phyloP scores from a whole-genome alignment of 495 filamentous ascomycete genomes.

The Glonium stellatum region DNA sequence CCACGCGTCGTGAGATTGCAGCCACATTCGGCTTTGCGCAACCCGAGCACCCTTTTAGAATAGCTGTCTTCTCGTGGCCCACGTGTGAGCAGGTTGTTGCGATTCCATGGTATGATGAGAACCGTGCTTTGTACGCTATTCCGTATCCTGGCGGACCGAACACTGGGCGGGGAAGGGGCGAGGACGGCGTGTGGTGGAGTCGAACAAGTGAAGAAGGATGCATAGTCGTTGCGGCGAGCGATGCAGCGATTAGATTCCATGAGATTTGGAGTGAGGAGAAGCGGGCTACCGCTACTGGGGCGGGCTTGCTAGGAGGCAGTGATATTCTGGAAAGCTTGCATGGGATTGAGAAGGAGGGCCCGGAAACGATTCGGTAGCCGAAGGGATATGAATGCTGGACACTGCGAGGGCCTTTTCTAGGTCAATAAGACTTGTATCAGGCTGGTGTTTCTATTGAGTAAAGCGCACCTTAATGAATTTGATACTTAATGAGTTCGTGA shows the following conservation, averaged over 20 bases:
- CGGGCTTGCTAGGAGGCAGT: slow-evolving; percentile 74
- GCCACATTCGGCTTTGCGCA: slow-evolving; percentile 95
- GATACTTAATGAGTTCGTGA: no score
- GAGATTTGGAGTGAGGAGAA: slow-evolving; percentile 75
- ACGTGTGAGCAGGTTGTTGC: slow-evolving; percentile 81
- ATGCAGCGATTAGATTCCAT: slow-evolving; percentile 92
- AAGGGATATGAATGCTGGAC: background rate
- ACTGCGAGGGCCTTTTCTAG: background rate
- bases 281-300: slow-evolving; percentile 48
- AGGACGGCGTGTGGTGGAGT: slow-evolving; percentile 47
- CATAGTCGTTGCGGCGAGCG: slow-evolving; percentile 88
- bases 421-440: no score
- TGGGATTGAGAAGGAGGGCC: slow-evolving; percentile 71
- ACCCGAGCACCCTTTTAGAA: slow-evolving; percentile 82
- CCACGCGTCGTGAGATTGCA: slow-evolving; percentile 74
- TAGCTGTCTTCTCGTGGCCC: slow-evolving; percentile 95
- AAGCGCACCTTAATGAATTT: no score
- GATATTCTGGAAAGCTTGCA: slow-evolving; percentile 80
- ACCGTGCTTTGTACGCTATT: slow-evolving; percentile 70
- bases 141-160: slow-evolving; percentile 56
- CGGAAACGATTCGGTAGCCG: slow-evolving; percentile 19
- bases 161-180: slow-evolving; percentile 35
- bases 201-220: slow-evolving; percentile 77
- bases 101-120: slow-evolving; percentile 81
- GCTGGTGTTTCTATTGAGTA: no score